Evolutionary conservation across 768 basidiomycete genomes (phyloP).

Genomic region (Aureoboletus auriporus): DNA sequence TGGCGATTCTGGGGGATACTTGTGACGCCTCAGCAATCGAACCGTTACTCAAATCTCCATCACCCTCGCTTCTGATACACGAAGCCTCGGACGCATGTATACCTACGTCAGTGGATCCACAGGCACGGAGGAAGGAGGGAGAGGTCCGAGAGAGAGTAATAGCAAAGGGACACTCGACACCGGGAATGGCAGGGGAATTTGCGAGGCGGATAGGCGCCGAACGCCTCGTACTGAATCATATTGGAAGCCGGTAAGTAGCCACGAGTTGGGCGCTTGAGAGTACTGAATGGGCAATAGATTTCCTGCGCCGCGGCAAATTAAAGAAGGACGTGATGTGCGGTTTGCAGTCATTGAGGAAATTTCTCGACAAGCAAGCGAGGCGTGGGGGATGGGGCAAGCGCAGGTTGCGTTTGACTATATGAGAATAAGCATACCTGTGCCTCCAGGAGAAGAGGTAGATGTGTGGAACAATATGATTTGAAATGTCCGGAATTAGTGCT

Average conservation of each 20-base stretch:
- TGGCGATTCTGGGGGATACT: slow-evolving; percentile 79
- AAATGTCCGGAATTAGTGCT: slow-evolving; percentile 5
- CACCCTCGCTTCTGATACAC: slow-evolving; percentile 73
- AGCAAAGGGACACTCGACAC: slow-evolving; percentile 75
- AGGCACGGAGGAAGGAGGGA: slow-evolving; percentile 39
- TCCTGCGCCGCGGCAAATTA: slow-evolving; percentile 41
- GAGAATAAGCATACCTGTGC: slow-evolving; percentile 39
- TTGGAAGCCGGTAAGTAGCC: slow-evolving; percentile 55
- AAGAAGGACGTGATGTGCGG: slow-evolving; percentile 30
- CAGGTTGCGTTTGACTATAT: slow-evolving; percentile 58
- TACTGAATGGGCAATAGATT: slow-evolving; percentile 37
- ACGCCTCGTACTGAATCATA: slow-evolving; percentile 71
- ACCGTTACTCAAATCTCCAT: slow-evolving; percentile 48
- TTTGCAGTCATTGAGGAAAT: slow-evolving; percentile 54
- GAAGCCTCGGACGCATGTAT: slow-evolving; percentile 80
- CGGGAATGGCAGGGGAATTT: slow-evolving; percentile 74
- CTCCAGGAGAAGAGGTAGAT: background rate
- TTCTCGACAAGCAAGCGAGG: slow-evolving; percentile 55
- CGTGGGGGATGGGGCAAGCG: slow-evolving; percentile 50
- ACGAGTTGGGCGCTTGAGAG: background rate
- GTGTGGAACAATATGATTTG: no score
- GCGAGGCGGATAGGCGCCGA: slow-evolving; percentile 58
- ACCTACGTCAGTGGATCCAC: slow-evolving; percentile 49
- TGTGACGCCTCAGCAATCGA: slow-evolving; percentile 56
- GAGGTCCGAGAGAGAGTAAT: slow-evolving; percentile 47